Evolutionary conservation across 2,329 filamentous ascomycete species (phyloP).

Genomic region (Verticillium alfalfae): DNA sequence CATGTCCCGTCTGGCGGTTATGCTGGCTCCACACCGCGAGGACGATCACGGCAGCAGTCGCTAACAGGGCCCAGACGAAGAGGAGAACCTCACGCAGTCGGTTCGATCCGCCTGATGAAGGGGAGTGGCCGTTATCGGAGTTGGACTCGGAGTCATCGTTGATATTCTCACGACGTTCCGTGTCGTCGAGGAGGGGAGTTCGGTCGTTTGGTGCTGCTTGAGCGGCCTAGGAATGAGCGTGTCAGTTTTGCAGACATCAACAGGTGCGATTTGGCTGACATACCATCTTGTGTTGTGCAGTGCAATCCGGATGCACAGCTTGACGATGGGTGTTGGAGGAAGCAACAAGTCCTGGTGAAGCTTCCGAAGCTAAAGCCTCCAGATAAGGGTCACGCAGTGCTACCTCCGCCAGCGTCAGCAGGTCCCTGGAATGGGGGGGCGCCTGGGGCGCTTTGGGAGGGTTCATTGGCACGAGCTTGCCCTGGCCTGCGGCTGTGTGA

Average conservation of each 20-base stretch:
- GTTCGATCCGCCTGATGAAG: conserved; percentile 17
- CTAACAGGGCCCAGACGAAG: conserved; percentile 77
- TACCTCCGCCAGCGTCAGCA: neutral
- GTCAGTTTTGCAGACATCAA: neutral
- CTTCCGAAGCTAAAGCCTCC: neutral
- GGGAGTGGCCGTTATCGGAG: conserved; percentile 2
- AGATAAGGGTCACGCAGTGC: neutral
- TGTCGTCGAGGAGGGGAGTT: conserved; percentile 34
- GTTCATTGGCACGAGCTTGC: neutral
- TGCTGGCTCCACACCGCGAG: conserved; percentile 77
- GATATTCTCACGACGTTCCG: conserved; percentile 17
- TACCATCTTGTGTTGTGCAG: neutral
- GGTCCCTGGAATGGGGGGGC: neutral
- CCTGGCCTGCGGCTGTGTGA: neutral
- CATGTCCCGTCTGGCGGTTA: conserved; percentile 43
- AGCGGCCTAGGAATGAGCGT: neutral
- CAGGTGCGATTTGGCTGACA: neutral
- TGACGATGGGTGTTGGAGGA: neutral
- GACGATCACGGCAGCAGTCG: conserved; percentile 72
- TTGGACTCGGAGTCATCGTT: conserved; percentile 13
- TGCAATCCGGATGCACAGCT: neutral
- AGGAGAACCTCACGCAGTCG: conserved; percentile 66
- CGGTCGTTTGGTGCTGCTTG: conserved; percentile 20
- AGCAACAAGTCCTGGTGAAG: neutral
- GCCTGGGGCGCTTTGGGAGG: neutral